Percentiles rank a stretch among this genome's conserved stretches.
phyloP scores from a whole-genome alignment of 139 green algal genomes.

The Pseudopediastrum boryanum region DNA sequence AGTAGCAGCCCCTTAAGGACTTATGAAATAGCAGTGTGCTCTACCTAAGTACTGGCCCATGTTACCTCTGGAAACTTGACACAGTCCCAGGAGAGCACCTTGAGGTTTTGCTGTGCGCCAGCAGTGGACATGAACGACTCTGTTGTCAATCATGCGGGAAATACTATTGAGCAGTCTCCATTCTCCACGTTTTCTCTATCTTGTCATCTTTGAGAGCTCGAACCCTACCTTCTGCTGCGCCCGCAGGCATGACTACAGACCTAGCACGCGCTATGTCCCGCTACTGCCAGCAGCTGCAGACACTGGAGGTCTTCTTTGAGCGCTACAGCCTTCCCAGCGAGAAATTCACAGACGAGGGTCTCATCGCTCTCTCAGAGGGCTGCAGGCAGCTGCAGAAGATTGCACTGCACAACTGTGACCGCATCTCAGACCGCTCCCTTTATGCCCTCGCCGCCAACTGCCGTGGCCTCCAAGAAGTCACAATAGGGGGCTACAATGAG shows the following conservation, averaged over 20 bases:
- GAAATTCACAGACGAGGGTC: slow-evolving; percentile 50
- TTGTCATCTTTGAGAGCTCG: too few relatives aligned
- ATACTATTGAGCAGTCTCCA: too few relatives aligned
- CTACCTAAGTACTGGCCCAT: too few relatives aligned
- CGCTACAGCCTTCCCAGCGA: slow-evolving; percentile 46
- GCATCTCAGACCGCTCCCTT: slow-evolving; percentile 46
- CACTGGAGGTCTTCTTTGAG: slow-evolving; percentile 47
- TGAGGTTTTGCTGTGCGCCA: too few relatives aligned
- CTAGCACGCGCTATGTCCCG: slow-evolving; percentile 39
- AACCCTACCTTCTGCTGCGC: too few relatives aligned
- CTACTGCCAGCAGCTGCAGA: slow-evolving; percentile 40
- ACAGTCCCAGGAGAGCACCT: too few relatives aligned
- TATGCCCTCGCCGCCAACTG: slow-evolving; percentile 46
- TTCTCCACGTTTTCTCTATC: too few relatives aligned
- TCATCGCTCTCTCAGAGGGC: slow-evolving; percentile 40
- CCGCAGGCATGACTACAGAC: slow-evolving; percentile 52
- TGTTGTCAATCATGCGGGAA: too few relatives aligned
- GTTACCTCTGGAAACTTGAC: too few relatives aligned
- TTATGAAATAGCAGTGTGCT: too few relatives aligned
- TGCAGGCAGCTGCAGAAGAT: slow-evolving; percentile 28
- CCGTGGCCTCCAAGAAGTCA: background rate
- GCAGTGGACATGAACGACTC: too few relatives aligned
- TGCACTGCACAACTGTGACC: slow-evolving; percentile 48
- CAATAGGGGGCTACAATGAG: slow-evolving; percentile 38
- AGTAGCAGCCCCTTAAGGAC: too few relatives aligned